A percentile compares a stretch with the other conserved stretches of the same genome.
Evolutionary conservation across 1,139 yeast species (phyloP).

Genomic region (Hyphopichia burtonii): DNA sequence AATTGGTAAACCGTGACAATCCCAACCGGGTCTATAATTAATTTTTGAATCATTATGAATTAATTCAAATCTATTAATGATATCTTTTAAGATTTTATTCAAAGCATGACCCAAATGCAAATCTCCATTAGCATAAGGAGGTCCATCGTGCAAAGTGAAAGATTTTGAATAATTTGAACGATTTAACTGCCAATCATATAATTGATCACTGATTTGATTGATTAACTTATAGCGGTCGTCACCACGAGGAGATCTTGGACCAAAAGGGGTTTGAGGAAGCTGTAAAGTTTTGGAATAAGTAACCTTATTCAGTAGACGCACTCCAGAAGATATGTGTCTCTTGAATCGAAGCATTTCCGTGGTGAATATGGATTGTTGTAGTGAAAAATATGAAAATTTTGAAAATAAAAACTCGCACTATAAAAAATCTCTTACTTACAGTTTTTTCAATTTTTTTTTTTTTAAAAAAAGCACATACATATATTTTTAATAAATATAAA

Average conservation of each 20-base stretch:
- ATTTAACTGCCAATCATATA: constrained; percentile 36
- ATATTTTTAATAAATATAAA: not conserved
- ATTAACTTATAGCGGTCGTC: constrained; percentile 25
- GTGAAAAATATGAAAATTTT: too few species aligned
- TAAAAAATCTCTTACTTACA: not conserved
- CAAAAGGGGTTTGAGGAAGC: constrained; percentile 41
- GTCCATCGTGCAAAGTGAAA: constrained; percentile 93
- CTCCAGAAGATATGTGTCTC: not conserved
- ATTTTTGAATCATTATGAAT: constrained; percentile 57
- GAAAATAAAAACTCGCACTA: not conserved
- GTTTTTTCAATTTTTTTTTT: too few species aligned
- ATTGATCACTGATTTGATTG: constrained; percentile 23
- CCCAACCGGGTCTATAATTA: constrained; percentile 92
- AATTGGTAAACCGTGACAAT: constrained; percentile 96
- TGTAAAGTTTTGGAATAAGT: constrained; percentile 35
- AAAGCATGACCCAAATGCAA: constrained; percentile 92
- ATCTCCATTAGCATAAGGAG: constrained; percentile 97
- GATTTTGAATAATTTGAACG: constrained; percentile 22
- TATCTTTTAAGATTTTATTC: constrained; percentile 85
- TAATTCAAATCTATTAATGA: constrained; percentile 71
- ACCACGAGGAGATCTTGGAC: constrained; percentile 41
- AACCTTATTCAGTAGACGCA: constrained; percentile 1
- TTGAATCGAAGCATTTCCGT: not conserved
- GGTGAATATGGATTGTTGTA: not conserved
- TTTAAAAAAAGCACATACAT: not conserved